A percentile compares a stretch with the other conserved stretches of the same genome.
Evolutionary conservation across 345 rosid species (phyloP).

Genomic region (Eucalyptus paniculata): DNA sequence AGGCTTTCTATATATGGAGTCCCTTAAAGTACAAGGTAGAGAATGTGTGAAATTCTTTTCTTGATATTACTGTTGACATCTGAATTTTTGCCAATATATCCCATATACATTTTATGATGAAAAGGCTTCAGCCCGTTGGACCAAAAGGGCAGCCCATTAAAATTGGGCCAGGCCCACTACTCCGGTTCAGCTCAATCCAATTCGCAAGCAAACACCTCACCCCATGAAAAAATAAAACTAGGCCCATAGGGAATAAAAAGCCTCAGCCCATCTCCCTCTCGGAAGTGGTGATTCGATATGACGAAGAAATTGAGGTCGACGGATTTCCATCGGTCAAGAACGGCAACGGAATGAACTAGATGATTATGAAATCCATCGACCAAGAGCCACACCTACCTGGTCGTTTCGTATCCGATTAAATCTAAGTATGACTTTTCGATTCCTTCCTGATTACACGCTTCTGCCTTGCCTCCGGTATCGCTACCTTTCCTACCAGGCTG

Average conservation of each 20-base stretch:
- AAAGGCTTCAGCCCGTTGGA: not conserved
- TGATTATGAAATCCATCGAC: not conserved
- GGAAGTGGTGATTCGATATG: not conserved
- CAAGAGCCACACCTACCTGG: not conserved
- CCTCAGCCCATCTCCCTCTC: not conserved
- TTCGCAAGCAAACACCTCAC: not conserved
- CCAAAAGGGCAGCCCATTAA: not conserved
- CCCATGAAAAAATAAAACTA: no score
- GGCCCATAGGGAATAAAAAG: not conserved
- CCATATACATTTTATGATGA: not conserved
- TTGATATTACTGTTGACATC: not conserved
- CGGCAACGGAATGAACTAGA: not conserved
- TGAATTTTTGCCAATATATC: not conserved
- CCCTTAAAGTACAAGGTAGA: not conserved
- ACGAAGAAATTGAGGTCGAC: not conserved
- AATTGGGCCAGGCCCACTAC: not conserved
- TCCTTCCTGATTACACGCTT: not conserved
- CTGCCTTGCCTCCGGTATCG: no score
- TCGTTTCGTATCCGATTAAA: not conserved
- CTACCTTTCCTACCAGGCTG: no score
- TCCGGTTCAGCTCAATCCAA: not conserved
- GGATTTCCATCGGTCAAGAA: not conserved
- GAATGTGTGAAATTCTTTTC: not conserved
- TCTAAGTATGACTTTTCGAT: not conserved
- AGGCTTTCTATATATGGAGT: no score